These are phyloP conservation scores for Hirschioporus abietinus DNA, from an alignment of 768 basidiomycete genomes.

Conservation along the genomic window DNA sequence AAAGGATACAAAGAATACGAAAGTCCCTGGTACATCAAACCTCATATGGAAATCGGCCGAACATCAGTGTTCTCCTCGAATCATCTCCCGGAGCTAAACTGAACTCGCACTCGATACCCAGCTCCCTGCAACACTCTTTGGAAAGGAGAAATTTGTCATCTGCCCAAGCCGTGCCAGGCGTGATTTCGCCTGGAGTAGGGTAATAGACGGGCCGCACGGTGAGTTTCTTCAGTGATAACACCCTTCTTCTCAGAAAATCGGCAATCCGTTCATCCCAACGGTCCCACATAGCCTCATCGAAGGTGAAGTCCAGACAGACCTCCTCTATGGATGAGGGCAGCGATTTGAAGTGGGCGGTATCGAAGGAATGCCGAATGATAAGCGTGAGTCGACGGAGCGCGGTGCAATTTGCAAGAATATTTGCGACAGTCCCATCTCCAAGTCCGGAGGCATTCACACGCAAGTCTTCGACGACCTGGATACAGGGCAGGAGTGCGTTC, in stretches of 20 bases:
- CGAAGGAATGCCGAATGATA: background rate
- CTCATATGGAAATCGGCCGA: background rate
- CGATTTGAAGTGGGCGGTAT: background rate
- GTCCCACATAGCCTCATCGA: background rate
- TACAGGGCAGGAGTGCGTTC: background rate
- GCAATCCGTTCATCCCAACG: background rate
- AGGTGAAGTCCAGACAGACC: background rate
- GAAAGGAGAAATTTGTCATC: background rate
- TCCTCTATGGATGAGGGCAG: background rate
- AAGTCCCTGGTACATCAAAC: background rate
- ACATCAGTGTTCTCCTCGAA: background rate
- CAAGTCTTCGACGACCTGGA: background rate
- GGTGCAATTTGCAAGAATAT: background rate
- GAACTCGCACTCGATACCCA: background rate
- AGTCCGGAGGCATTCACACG: background rate
- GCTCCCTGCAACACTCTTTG: background rate
- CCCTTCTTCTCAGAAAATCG: background rate
- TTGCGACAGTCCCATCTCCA: background rate
- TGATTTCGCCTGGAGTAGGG: background rate
- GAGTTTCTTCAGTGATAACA: background rate
- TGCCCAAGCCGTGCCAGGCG: background rate
- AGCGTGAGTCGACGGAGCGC: background rate
- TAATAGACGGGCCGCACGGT: background rate
- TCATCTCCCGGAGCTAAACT: background rate
- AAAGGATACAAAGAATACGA: background rate